Evolutionary conservation across 371 early-diverging fungal genomes (phyloP), one percentile per base, ranked within the genome.

Genomic region (Syncephalastrum racemosum): DNA sequence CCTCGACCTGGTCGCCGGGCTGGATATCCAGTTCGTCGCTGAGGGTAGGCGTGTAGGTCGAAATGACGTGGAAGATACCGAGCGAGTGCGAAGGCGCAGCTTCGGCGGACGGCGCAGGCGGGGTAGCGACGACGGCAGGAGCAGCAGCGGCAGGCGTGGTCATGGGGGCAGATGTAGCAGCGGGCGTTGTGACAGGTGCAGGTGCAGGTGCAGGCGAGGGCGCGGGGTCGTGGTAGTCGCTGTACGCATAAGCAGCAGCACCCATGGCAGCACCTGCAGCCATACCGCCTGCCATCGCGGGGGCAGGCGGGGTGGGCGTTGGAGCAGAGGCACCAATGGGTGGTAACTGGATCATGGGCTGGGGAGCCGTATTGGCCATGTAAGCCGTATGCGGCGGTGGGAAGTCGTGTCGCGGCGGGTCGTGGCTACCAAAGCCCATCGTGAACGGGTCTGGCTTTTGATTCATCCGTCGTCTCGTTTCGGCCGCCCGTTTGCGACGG

Each of bases 11-110:
- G 23, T 89, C 89, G 5, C 86, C 86, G 13, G 70, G 64, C 10
- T 81, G 77, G 14, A 89, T 77, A 51, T 85, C 84, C 48, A 89
- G 68, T 62, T 89, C 89, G 61, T 89, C 89, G 27, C 78, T 77
- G 42, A 89, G 53, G 13, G 81, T 81, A 8, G 89, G 89, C 19
- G 80, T 75, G 53, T 84, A 89, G 1, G 81, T 82, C 0, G 80
- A 69, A 2, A 75, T 64, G 1, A 85, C 86, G 20, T 59, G 68
- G 40, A 66, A 82, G 1, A 81, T 77, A 18, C 85, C 85, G 40
- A 84, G 22, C 2, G 83, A 79, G 10, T 59, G 66, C n/a, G 74
- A 41, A 40, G 67, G 57, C 2, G 62, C 52, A n/a, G 69, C 60
- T 47, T 49, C 15, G 40, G 23, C 43, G 14, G 52, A 40, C 23